A percentile compares a stretch with the other conserved stretches of the same genome.
Conservation (phyloP, 192 early-diverging fungal species). For the Geosiphon pyriformis region DNA sequence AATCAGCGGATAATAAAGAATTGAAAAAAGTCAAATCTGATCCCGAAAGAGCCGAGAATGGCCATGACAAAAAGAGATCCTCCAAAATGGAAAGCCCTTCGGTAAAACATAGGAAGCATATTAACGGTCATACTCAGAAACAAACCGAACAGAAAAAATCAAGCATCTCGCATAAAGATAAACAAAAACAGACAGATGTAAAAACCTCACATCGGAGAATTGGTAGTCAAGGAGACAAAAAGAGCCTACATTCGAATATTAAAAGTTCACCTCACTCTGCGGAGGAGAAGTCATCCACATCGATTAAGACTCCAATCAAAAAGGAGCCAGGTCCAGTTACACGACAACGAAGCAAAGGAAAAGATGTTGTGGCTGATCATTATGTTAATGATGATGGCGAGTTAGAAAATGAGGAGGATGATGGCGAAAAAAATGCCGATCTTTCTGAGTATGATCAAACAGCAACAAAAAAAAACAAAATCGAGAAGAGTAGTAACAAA, state of each 20-base stretch:
- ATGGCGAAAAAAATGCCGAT: background rate
- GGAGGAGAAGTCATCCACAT: background rate
- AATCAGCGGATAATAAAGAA: no score
- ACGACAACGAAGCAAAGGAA: background rate
- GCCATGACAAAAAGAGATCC: no score
- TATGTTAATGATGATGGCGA: background rate
- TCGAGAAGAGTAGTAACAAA: background rate
- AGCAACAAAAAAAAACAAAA: background rate
- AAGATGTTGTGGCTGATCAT: background rate
- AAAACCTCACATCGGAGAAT: no score
- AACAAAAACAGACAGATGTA: no score
- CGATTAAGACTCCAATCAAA: background rate
- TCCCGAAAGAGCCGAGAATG: no score
- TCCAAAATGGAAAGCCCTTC: no score
- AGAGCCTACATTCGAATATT: background rate
- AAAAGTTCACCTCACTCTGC: background rate
- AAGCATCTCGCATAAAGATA: no score
- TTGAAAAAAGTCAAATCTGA: no score
- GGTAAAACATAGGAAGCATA: no score
- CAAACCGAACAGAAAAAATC: no score
- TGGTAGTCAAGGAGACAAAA: background rate
- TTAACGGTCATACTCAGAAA: no score
- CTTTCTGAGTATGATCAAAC: background rate
- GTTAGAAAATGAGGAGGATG: background rate
- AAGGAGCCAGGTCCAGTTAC: background rate